Conservation (phyloP, 192 early-diverging fungal species). For the Coemansia javaensis region DNA sequence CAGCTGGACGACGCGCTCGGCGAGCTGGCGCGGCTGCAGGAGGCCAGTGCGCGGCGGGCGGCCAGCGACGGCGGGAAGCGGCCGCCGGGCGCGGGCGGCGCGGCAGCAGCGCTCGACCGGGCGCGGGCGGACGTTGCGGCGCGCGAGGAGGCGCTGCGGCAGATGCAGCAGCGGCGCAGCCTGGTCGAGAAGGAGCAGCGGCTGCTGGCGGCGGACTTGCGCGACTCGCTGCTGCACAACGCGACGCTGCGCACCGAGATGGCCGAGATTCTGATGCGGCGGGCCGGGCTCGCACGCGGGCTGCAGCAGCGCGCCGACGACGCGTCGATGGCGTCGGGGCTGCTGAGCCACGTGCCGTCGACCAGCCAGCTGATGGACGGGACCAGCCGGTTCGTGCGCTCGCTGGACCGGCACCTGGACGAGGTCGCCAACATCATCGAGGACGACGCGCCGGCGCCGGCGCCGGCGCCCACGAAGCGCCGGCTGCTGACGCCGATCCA, state of each 20-base stretch:
- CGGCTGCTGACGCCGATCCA: slow-evolving; percentile 39
- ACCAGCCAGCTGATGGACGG: slow-evolving; percentile 38
- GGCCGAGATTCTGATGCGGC: slow-evolving; percentile 17
- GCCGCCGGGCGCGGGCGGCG: background rate
- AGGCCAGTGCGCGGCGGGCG: slow-evolving; percentile 2
- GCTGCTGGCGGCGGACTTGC: slow-evolving; percentile 21
- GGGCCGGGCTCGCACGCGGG: slow-evolving; percentile 29
- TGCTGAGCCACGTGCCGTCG: slow-evolving; percentile 28
- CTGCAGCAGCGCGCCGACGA: slow-evolving; percentile 14
- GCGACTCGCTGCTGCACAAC: slow-evolving; percentile 27
- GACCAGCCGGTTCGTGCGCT: slow-evolving; percentile 21
- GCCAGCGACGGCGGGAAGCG: slow-evolving; percentile 1
- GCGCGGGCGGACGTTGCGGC: background rate
- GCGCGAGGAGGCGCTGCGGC: slow-evolving; percentile 10
- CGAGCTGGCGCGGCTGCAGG: background rate
- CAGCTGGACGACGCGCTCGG: slow-evolving; percentile 12
- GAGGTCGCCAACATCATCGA: slow-evolving; percentile 38
- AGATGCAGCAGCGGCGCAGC: slow-evolving; percentile 8
- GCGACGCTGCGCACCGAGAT: slow-evolving; percentile 32
- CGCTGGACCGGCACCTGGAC: slow-evolving; percentile 37
- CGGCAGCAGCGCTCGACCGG: background rate
- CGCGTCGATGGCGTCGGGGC: slow-evolving; percentile 24
- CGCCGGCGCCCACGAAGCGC: slow-evolving; percentile 7
- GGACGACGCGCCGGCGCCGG: slow-evolving; percentile 6
- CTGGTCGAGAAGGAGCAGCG: slow-evolving; percentile 32